A percentile compares a stretch with the other conserved stretches of the same genome.
Conservation (phyloP, 331 rosid species). For the Saraca asoca region DNA sequence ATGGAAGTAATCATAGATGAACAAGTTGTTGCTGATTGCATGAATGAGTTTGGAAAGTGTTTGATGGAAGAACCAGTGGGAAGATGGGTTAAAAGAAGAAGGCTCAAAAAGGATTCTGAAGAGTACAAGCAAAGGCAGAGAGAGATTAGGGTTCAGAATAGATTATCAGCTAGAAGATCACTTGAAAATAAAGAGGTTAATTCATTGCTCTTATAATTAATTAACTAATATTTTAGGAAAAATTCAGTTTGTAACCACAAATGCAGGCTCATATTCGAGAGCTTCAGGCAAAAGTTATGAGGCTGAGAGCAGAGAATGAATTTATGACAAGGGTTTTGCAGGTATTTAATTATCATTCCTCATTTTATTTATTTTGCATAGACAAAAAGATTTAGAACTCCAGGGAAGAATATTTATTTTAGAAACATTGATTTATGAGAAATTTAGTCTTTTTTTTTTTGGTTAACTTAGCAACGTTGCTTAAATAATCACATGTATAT, state of each 20-base stretch:
- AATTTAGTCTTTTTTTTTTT: background rate
- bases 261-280: conserved; percentile 28
- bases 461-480: too few species aligned
- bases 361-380: background rate
- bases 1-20: too few species aligned
- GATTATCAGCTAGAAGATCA: conserved; percentile 39
- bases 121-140: conserved; percentile 15
- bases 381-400: too few species aligned
- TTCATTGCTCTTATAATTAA: background rate
- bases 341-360: conserved; percentile 6
- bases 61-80: background rate
- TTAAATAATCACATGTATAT: too few species aligned
- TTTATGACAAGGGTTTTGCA: conserved; percentile 11
- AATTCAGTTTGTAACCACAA: too few species aligned
- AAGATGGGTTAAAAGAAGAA: conserved; percentile 33
- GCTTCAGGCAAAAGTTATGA: conserved; percentile 23
- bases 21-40: too few species aligned
- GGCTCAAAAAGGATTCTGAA: conserved; percentile 15
- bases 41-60: too few species aligned
- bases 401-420: too few species aligned
- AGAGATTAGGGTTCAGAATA: conserved; percentile 28
- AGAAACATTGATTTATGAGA: background rate
- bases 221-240: background rate
- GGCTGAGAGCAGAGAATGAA: conserved; percentile 6
- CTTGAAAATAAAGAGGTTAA: conserved; percentile 33